phyloP scores from a whole-genome alignment of 1,139 yeast genomes.

The Saccharomyces hybrid region DNA sequence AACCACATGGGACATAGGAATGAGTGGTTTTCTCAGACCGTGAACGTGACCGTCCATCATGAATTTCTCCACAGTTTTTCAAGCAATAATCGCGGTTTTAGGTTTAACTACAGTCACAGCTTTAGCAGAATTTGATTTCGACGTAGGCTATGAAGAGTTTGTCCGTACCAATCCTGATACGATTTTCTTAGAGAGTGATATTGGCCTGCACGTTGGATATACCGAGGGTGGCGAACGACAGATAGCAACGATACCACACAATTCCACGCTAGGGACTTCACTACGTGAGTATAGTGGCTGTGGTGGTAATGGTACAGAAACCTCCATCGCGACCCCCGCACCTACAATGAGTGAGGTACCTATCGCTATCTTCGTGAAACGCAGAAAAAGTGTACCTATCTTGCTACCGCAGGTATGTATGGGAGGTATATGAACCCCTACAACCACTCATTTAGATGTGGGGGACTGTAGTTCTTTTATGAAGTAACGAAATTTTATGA shows the following conservation, averaged over 20 bases:
- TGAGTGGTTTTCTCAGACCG: not conserved
- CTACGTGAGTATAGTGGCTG: not conserved
- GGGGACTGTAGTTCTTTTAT: too few relatives aligned
- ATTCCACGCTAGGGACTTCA: not conserved
- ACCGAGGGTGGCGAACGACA: not conserved
- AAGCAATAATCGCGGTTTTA: not conserved
- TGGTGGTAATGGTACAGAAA: not conserved
- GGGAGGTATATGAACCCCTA: too few relatives aligned
- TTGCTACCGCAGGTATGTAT: not conserved
- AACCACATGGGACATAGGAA: not conserved
- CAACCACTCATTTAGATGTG: too few relatives aligned
- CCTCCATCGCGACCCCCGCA: not conserved
- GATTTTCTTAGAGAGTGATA: not conserved
- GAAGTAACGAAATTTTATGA: too few relatives aligned
- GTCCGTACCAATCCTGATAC: not conserved
- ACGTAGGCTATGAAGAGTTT: not conserved
- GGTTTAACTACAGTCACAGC: not conserved
- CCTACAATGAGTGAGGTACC: not conserved
- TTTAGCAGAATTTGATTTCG: not conserved
- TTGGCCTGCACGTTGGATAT: not conserved
- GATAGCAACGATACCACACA: not conserved
- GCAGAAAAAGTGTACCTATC: not conserved
- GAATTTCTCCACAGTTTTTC: not conserved
- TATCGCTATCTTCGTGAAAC: not conserved
- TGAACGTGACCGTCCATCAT: not conserved